Evolutionary conservation across 2,329 filamentous ascomycete species (phyloP).

Genomic region (Macroventuria anomochaeta): DNA sequence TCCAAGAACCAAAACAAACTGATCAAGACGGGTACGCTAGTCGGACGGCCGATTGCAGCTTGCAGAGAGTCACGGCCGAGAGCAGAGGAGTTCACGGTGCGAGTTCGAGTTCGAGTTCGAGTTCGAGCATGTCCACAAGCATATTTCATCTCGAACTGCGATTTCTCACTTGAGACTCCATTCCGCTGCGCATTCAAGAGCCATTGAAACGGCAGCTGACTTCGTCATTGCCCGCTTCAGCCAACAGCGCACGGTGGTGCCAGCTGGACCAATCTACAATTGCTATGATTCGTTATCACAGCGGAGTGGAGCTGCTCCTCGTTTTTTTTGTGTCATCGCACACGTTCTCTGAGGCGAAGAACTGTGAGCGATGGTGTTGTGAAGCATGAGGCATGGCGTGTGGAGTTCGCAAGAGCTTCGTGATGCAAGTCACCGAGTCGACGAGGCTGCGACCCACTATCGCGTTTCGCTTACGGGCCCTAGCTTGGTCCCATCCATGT

Average conservation of each 20-base stretch:
- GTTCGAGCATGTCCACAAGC: not conserved
- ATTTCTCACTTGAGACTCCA: constrained; percentile 15
- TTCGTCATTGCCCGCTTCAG: not conserved
- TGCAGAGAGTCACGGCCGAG: not conserved
- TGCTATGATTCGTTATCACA: not conserved
- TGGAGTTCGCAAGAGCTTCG: constrained; percentile 18
- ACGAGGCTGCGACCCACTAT: constrained; percentile 16
- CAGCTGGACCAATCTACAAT: not conserved
- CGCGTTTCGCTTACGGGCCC: constrained; percentile 15
- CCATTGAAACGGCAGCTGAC: constrained; percentile 4
- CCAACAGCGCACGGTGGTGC: not conserved
- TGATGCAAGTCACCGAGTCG: constrained; percentile 16
- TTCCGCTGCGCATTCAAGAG: constrained; percentile 14
- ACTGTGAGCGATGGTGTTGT: not conserved
- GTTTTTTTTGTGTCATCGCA: not conserved
- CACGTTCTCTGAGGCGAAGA: not conserved
- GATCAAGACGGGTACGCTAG: constrained; percentile 16
- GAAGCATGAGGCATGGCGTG: constrained; percentile 6
- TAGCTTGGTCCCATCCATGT: constrained; percentile 19
- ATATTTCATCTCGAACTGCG: not conserved
- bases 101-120: not conserved
- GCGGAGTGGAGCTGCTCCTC: not conserved
- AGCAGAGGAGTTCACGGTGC: not conserved
- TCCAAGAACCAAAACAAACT: constrained; percentile 32
- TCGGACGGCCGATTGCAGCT: constrained; percentile 2